Conservation (phyloP, 139 green algal species). For the Volvox africanus region DNA sequence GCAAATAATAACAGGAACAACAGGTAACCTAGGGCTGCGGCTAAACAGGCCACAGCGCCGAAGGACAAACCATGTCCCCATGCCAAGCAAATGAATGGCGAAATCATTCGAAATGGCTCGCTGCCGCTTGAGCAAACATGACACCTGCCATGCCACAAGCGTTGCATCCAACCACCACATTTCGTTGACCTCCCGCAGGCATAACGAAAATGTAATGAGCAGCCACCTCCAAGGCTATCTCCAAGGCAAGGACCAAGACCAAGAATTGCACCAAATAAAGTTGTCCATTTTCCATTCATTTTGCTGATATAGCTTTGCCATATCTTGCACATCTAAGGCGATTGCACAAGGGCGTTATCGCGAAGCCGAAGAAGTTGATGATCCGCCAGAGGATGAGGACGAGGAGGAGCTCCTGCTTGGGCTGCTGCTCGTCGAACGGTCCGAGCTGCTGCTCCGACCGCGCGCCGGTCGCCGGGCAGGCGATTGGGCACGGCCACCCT, state of each 20-base stretch:
- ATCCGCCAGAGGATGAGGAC: slow-evolving; percentile 13
- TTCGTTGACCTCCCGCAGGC: background rate
- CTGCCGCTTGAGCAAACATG: background rate
- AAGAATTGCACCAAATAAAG: background rate
- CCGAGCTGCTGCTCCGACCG: slow-evolving; percentile 42
- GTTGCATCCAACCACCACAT: background rate
- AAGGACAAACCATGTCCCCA: slow-evolving; percentile 14
- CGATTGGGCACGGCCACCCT: slow-evolving; percentile 17
- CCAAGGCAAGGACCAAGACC: background rate
- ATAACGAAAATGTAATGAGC: background rate
- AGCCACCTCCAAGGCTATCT: background rate
- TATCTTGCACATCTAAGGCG: background rate
- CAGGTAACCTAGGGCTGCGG: background rate
- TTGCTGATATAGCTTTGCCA: too few species aligned
- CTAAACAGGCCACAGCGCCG: background rate
- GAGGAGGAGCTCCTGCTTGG: background rate
- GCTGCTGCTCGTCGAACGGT: slow-evolving; percentile 17
- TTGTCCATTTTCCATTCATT: too few species aligned
- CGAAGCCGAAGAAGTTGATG: slow-evolving; percentile 26
- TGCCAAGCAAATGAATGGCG: background rate
- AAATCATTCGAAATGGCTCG: background rate
- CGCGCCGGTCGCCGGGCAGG: slow-evolving; percentile 9
- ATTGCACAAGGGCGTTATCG: background rate
- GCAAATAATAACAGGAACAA: background rate
- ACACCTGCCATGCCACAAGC: slow-evolving; percentile 4